Base-by-base conservation (phyloP, 31 red algal genomes). In the Porphyra umbilicalis region DNA sequence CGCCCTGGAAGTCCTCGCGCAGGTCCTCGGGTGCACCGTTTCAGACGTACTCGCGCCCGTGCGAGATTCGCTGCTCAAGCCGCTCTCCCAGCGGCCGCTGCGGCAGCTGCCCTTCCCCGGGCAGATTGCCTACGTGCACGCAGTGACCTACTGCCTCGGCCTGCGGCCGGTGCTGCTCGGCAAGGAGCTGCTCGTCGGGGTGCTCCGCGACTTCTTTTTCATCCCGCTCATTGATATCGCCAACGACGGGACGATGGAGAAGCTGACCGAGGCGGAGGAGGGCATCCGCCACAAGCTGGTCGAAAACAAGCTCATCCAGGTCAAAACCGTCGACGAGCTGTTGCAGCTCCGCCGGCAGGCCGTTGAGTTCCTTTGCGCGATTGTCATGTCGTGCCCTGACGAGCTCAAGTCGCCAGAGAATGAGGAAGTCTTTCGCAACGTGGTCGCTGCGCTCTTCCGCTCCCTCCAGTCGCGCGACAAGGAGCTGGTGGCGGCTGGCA, bases 181-280 rank as follows among this genome's bases (percentile, higher is more conserved):
- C 44, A 39, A 40, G 38, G 91, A 93, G 44, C 68, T 92, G 8
- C 91, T 95, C 83, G 77, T 81, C 16, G 14, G 76, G 5, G 88
- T 89, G 38, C 39, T 91, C 38, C 38, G 82, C 32, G 81, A 89
- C n/a, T 79, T 88, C 75, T 30, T 92, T 13, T 76, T 96, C 8
- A 88, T 79, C 32, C 90, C 89, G 36, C 79, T 90, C 39, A 82
- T 99, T 25, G 82, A 84, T 33, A 81, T 99, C 35, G 87, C 91
- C 31, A 94, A 99, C 39, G 92, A 95, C 83, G 34, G 77, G 42
- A 88, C 89, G 5, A 86, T 95, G 38, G 91, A 90, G 78, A 79
- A 83, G 16, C 84, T 99, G 57, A 89, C 90, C 16, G 98, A 99
- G 79, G 92, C 92, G 25, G 98, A 99, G 71, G 94, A 96, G 33